Conservation (phyloP, 768 basidiomycete genomes). For the Collybia mongolica region DNA sequence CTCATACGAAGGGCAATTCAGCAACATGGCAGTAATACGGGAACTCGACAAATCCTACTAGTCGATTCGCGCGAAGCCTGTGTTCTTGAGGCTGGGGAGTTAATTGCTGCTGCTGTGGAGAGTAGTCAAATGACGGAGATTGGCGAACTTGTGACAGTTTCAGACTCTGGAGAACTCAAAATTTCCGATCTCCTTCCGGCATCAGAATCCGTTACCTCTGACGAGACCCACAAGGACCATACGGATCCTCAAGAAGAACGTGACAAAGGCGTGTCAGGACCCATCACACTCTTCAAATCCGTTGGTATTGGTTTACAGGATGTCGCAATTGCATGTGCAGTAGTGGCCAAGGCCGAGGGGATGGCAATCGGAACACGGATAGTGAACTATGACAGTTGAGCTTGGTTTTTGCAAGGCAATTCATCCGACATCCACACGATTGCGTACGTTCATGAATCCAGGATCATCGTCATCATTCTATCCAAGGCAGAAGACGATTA, state of each 20-base stretch:
- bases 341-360: slow-evolving; percentile 60
- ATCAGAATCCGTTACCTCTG: too few relatives aligned
- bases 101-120: slow-evolving; percentile 53
- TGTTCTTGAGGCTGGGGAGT: slow-evolving; percentile 76
- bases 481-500: too few relatives aligned
- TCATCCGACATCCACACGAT: too few relatives aligned
- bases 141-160: slow-evolving; percentile 52
- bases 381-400: slow-evolving; percentile 37
- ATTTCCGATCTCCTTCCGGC: too few relatives aligned
- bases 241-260: not conserved
- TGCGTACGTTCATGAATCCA: too few relatives aligned
- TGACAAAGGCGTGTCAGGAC: slow-evolving; percentile 25
- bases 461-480: too few relatives aligned
- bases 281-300: slow-evolving; percentile 82
- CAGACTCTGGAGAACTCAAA: slow-evolving; percentile 9
- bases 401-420: not conserved
- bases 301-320: slow-evolving; percentile 90
- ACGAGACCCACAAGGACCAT: not conserved
- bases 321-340: slow-evolving; percentile 72
- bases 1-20: slow-evolving; percentile 52
- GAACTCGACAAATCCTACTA: slow-evolving; percentile 38
- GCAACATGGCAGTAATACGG: not conserved
- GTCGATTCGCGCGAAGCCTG: slow-evolving; percentile 80
- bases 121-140: slow-evolving; percentile 57
- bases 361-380: slow-evolving; percentile 52